These are phyloP conservation scores for Casuarina cunninghamiana DNA, from an alignment of 306 rosid genomes.

Conservation along the genomic window DNA sequence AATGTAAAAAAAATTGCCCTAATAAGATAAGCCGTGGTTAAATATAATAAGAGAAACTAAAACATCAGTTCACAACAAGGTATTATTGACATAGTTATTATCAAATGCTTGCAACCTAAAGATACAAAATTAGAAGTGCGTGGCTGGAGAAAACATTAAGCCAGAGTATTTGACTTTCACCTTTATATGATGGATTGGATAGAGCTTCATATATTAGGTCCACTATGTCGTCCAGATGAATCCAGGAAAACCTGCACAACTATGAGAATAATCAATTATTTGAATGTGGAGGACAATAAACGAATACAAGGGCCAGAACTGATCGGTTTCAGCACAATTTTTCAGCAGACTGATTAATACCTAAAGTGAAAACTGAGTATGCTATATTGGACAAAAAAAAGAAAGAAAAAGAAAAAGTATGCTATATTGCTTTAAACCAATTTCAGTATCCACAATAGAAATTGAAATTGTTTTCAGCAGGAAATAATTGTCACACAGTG, in stretches of 20 bases:
- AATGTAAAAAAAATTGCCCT: not conserved
- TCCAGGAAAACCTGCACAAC: constrained; percentile 88
- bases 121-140: not conserved
- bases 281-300: constrained; percentile 8
- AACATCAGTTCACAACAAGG: not conserved
- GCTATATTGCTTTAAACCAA: no score
- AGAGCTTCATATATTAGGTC: constrained; percentile 86
- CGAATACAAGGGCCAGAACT: not conserved
- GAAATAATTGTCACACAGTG: constrained; percentile 10
- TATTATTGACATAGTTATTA: not conserved
- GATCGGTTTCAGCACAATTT: not conserved
- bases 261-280: constrained; percentile 2
- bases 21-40: not conserved
- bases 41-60: not conserved
- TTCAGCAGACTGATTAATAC: not conserved
- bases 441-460: not conserved
- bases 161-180: constrained; percentile 32
- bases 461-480: not conserved
- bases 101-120: not conserved
- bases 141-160: not conserved
- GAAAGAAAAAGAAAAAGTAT: not conserved
- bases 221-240: constrained; percentile 95
- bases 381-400: not conserved
- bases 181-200: constrained; percentile 78
- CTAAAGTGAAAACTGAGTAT: not conserved